Base-by-base conservation (phyloP, 1,139 yeast genomes). In the Candida sp. region DNA sequence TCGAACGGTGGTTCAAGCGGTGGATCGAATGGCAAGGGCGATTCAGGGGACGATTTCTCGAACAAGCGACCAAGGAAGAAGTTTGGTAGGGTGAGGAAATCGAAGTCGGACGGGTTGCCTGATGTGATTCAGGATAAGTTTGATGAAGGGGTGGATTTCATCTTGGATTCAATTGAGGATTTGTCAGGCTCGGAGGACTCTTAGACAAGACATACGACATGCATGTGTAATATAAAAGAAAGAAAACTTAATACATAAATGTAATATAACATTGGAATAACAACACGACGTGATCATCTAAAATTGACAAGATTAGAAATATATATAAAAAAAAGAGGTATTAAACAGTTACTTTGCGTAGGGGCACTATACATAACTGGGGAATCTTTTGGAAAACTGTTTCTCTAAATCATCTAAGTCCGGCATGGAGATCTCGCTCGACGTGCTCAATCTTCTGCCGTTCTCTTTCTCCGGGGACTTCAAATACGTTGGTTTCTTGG, bases 31-130 rank as follows among this genome's bases (percentile, higher is more conserved):
- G 50, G 54, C 7, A 50, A 47, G 28, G 49, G 50, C 8, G 72
- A 69, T 6, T 45, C 57, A 3, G 57, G 68, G 6, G 49, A 51
- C 26, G 74, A 72, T 42, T 77, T 78, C 48, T 81, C 77, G 47
- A 77, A 34, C 22, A 91, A 90, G 63, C 81, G 87, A 62, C 97
- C 97, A 38, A 82, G 98, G 63, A 84, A 91, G 63, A 92, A 91
- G 68, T 91, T 87, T 65, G 99, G 99, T 26, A 80, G 97, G 52
- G 97, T 94, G 3, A 70, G 92, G 49, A 84, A 86, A 61, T 81
- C 94, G 11, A 83, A 84, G 42, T 73, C 78, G 22, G 94, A 88
- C 60, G 94, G 96, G 1, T 67, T 92, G 54, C 88, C 85, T 69
- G 90, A 89, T 54, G 84, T 90, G 25, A 81, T 90, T 35, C 86